Percentiles rank a stretch among this genome's conserved stretches.
Conservation (phyloP, 768 basidiomycete species). For the Tephrocybe sp. region DNA sequence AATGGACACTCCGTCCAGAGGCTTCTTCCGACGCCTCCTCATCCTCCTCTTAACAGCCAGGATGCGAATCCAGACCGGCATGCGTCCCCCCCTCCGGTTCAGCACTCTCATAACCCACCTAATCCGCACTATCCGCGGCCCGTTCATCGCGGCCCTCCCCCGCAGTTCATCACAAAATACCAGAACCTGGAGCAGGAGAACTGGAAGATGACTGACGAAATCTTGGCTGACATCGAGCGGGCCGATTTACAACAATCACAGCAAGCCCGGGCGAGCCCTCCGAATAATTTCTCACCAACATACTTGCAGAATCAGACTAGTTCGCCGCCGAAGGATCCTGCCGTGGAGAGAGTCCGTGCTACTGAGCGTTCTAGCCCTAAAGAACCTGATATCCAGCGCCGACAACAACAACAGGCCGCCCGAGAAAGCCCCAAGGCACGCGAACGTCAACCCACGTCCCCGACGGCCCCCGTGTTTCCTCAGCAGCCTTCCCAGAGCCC, state of each 20-base stretch:
- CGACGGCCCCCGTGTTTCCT: constrained; percentile 31
- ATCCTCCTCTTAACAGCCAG: constrained; percentile 33
- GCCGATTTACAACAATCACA: constrained; percentile 65
- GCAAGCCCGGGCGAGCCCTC: constrained; percentile 37
- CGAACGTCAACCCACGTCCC: constrained; percentile 45
- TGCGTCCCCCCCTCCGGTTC: constrained; percentile 33
- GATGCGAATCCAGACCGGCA: constrained; percentile 31
- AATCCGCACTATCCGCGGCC: constrained; percentile 64
- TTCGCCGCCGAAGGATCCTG: constrained; percentile 51
- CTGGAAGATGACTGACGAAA: constrained; percentile 69
- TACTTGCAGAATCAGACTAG: constrained; percentile 32
- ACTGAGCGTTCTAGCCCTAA: constrained; percentile 58
- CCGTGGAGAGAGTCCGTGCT: constrained; percentile 54
- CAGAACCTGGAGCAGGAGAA: constrained; percentile 50
- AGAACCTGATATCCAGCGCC: constrained; percentile 42
- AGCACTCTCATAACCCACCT: constrained; percentile 31
- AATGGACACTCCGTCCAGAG: constrained; percentile 32
- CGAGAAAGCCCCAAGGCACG: constrained; percentile 47
- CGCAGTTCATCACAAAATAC: constrained; percentile 58
- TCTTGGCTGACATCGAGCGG: constrained; percentile 71
- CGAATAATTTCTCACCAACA: constrained; percentile 29
- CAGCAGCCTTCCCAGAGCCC: constrained; percentile 42
- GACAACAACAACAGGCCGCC: constrained; percentile 37
- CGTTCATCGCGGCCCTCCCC: constrained; percentile 53
- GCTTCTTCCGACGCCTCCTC: constrained; percentile 45